Evolutionary conservation across 495 filamentous ascomycete genomes (phyloP).

Genomic region (Trichoderma asperelloides): DNA sequence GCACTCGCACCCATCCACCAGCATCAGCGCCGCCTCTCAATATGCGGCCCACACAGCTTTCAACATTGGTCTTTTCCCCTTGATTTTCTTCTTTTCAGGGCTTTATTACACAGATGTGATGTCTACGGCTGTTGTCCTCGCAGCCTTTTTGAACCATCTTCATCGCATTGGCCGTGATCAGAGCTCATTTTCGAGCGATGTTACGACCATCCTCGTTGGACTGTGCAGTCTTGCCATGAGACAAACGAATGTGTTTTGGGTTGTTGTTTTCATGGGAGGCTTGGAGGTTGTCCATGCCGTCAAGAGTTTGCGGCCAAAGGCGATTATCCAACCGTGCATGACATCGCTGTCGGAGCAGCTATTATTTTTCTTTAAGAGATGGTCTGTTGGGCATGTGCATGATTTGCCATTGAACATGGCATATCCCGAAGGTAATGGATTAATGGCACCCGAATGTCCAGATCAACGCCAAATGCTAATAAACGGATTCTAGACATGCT

Average conservation of each 20-base stretch:
- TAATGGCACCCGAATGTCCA: not conserved
- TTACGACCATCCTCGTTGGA: constrained; percentile 46
- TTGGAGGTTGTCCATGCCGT: constrained; percentile 51
- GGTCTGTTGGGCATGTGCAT: constrained; percentile 49
- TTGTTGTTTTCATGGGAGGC: constrained; percentile 74
- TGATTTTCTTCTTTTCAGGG: constrained; percentile 88
- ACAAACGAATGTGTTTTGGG: constrained; percentile 97
- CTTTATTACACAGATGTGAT: constrained; percentile 89
- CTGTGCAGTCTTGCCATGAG: constrained; percentile 61
- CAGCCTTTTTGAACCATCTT: constrained; percentile 56
- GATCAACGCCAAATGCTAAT: not conserved
- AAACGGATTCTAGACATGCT: constrained; percentile 24
- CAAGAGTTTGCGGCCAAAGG: constrained; percentile 24
- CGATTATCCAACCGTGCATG: constrained; percentile 19
- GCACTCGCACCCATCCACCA: constrained; percentile 1
- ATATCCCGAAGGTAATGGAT: constrained; percentile 44
- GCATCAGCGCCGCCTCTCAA: constrained; percentile 12
- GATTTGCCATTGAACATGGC: constrained; percentile 52
- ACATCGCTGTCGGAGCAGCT: constrained; percentile 18
- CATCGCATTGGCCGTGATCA: constrained; percentile 20
- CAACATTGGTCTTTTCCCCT: constrained; percentile 81
- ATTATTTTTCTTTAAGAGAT: constrained; percentile 24
- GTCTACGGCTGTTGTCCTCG: constrained; percentile 57
- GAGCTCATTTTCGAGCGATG: constrained; percentile 22
- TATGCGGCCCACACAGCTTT: constrained; percentile 53